Evolutionary conservation across 2,329 filamentous ascomycete species (phyloP).

Genomic region (Monosporascus sp.): DNA sequence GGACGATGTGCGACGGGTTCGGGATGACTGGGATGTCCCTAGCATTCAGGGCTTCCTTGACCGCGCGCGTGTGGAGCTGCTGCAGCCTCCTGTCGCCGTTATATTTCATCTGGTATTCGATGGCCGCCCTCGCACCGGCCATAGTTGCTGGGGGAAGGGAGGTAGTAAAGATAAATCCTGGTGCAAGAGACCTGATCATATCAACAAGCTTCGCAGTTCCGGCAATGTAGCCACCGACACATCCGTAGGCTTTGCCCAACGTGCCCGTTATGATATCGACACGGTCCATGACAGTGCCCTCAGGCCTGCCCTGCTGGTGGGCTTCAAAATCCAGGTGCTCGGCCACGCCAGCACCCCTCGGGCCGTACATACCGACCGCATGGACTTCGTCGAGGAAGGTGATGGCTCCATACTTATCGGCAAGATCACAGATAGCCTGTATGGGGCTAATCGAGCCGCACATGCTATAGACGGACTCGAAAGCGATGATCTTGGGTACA

Average conservation of each 20-base stretch:
- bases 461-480: slow-evolving; percentile 99
- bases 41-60: slow-evolving; percentile 75
- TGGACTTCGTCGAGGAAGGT: slow-evolving; percentile 99
- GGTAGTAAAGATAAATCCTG: slow-evolving; percentile 98
- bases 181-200: slow-evolving; percentile 86
- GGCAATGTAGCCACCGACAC: slow-evolving; percentile 95
- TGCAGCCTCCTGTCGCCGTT: slow-evolving; percentile 85
- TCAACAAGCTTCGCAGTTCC: slow-evolving; percentile 83
- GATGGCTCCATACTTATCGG: slow-evolving; percentile 94
- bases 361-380: slow-evolving; percentile 98
- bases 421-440: slow-evolving; percentile 89
- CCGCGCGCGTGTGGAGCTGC: slow-evolving; percentile 91
- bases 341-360: slow-evolving; percentile 89
- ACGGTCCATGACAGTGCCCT: slow-evolving; percentile 88
- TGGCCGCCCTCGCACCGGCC: slow-evolving; percentile 86
- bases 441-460: slow-evolving; percentile 96
- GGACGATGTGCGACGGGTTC: slow-evolving; percentile 95
- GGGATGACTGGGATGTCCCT: slow-evolving; percentile 93
- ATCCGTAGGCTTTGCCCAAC: slow-evolving; percentile 95
- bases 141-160: slow-evolving; percentile 94
- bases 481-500: slow-evolving; percentile 95
- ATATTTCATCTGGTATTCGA: slow-evolving; percentile 87
- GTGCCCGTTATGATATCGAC: slow-evolving; percentile 98
- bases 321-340: slow-evolving; percentile 95
- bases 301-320: slow-evolving; percentile 67